Conservation (phyloP, 2,329 filamentous ascomycete species). For the Ophiocordyceps australis region DNA sequence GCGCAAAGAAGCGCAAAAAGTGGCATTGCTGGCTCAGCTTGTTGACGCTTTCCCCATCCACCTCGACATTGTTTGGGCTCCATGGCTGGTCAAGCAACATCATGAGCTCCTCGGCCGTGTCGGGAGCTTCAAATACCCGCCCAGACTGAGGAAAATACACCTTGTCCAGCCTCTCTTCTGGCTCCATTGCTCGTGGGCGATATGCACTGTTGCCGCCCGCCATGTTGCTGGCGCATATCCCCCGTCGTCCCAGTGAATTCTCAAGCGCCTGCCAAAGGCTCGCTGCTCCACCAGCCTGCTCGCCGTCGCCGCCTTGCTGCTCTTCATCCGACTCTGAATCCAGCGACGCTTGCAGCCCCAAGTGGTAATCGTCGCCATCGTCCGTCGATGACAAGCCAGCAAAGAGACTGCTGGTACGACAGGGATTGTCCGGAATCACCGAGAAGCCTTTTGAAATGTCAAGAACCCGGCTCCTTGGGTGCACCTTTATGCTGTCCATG, state of each 20-base stretch:
- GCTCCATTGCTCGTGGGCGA: too few species aligned
- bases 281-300: not conserved
- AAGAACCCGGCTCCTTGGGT: too few species aligned
- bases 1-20: conserved; percentile 28
- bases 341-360: not conserved
- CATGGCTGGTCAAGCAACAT: too few species aligned
- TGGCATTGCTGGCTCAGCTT: conserved; percentile 7
- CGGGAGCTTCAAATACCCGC: conserved; percentile 7
- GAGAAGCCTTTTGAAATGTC: too few species aligned
- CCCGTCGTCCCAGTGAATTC: not conserved
- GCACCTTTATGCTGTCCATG: conserved; percentile 4
- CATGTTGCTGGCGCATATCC: not conserved
- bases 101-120: conserved; percentile 3
- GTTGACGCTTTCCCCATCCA: not conserved
- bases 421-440: conserved; percentile 14
- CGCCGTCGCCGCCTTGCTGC: conserved; percentile 5
- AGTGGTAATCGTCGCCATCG: too few species aligned
- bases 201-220: conserved; percentile 1
- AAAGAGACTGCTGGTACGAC: too few species aligned
- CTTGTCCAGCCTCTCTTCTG: conserved; percentile 9
- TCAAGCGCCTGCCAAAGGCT: not conserved
- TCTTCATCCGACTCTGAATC: not conserved
- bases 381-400: not conserved
- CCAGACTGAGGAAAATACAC: conserved; percentile 14
- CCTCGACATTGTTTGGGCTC: conserved; percentile 4